Evolutionary conservation across 2,329 filamentous ascomycete species (phyloP), one percentile per base, ranked within the genome.

Genomic region (Elsinoe perseae): DNA sequence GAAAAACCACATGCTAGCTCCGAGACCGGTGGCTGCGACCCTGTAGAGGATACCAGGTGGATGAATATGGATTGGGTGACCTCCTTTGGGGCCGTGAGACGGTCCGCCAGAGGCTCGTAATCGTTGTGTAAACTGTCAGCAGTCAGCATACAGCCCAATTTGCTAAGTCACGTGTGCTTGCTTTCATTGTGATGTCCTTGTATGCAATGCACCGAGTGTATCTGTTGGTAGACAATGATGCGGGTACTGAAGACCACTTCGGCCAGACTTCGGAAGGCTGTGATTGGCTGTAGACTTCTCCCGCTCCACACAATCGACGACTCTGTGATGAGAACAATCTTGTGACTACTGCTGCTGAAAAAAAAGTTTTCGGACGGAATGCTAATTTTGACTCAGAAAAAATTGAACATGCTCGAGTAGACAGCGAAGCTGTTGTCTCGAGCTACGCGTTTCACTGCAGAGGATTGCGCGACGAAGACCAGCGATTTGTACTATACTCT

Each of bases 1-100:
- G 73, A 93, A 98, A 76, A 98, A 97, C 93, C 93, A 98, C 93
- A 97, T 98, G 75, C 87, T 88, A 56, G 93, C 93, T 64, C 90
- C 88, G 61, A 98, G 79, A 60, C 85, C 88, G 43, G 89, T 96
- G 46, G 88, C 92, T 58, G 85, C 81, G 72, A 92, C 86, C 70
- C 89, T 83, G 78, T 97, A 95, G 63, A 95, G 68, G 44, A 82
- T 83, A 60, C 81, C 78, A 50, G 75, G 79, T 30, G 79, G 80
- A 68, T 80, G 83, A 68, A 86, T 72, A 68, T 78, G 74, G 64
- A 80, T 72, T 56, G 78, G 78, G 69, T 80, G 79, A 59, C 65
- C 71, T 62, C 70, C 71, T 62, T 73, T 64, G 68, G 69, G 67
- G 65, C 69, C 62, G 65, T 56, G 42, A 14, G 53, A 44, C 16